Evolutionary conservation across 2,329 filamentous ascomycete genomes (phyloP).

Genomic region (Aureobasidium namibiae): DNA sequence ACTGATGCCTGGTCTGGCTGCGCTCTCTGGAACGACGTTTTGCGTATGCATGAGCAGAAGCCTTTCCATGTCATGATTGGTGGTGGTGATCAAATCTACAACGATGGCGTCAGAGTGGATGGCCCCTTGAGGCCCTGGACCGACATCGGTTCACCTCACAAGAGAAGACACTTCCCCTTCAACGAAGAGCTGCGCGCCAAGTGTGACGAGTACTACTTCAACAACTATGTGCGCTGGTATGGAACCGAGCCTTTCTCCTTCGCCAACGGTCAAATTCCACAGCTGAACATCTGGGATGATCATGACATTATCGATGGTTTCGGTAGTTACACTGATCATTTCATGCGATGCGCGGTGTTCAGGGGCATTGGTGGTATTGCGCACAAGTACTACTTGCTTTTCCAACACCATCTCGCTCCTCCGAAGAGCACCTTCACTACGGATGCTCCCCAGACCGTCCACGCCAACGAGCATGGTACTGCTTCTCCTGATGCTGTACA

Average conservation of each 20-base stretch:
- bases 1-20: conserved; percentile 52
- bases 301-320: conserved; percentile 61
- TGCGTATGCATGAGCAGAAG: conserved; percentile 50
- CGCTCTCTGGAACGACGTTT: conserved; percentile 56
- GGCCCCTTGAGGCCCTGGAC: conserved; percentile 68
- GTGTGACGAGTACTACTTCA: conserved; percentile 55
- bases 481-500: conserved; percentile 62
- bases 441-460: conserved; percentile 52
- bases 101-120: conserved; percentile 70
- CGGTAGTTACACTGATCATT: conserved; percentile 58
- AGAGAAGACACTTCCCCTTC: conserved; percentile 53
- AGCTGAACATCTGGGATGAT: conserved; percentile 60
- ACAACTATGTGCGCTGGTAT: conserved; percentile 60
- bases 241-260: conserved; percentile 54
- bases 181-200: conserved; percentile 53
- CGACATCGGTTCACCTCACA: conserved; percentile 51
- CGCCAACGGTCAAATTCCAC: conserved; percentile 54
- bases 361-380: conserved; percentile 54
- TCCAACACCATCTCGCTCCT: conserved; percentile 71
- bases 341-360: conserved; percentile 59
- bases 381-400: conserved; percentile 52
- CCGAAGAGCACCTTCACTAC: conserved; percentile 80
- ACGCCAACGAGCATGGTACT: conserved; percentile 26
- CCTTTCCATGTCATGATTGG: conserved; percentile 70
- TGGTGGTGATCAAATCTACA: conserved; percentile 80